Evolutionary conservation across 495 filamentous ascomycete genomes (phyloP), one percentile per base, ranked within the genome.

Genomic region (Annulohypoxylon maeteangense): DNA sequence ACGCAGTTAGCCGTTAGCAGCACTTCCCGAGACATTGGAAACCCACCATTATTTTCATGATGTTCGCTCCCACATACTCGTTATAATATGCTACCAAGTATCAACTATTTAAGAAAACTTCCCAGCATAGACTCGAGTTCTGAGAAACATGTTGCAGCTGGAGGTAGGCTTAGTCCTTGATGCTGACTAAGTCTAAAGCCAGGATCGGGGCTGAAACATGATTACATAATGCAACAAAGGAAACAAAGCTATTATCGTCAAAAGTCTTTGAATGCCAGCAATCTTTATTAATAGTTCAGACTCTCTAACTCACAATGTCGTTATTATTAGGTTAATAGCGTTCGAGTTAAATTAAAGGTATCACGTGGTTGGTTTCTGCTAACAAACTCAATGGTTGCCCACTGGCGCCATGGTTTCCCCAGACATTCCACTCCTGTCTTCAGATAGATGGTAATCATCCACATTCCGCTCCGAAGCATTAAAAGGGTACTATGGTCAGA

Each of bases 341-440:
- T 48, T 48, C 45, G 11, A 48, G 45, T 48, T 23, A 8, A 48
- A 48, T 25, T 48, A 48, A 48, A 48, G 22, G 25, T 25, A 48
- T 48, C 45, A 48, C 45, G 45, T 48, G 45, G 23, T 23, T 48
- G 10, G 7, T 48, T 23, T 48, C 3, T 48, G 45, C 22, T 48
- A 48, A 12, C 45, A 44, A 44, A 44, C 40, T 20, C 8, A 44
- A 44, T 20, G 12, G 40, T 18, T 18, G 16, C 40, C 14, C 11
- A 12, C 5, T 42, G 3, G 38, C 11, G 12, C 3, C 14, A 44
- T 6, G 20, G 12, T 12, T 40, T 14, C 36, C 36, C 36, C 36
- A 14, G 40, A 44, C 20, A 44, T 11, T 36, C n/a, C n/a, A 18
- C 7, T 16, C 40, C 40, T 44, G 40, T 20, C 16, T 44, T 44